Conservation (phyloP, 2,329 filamentous ascomycete genomes). For the Talaromyces islandicus region DNA sequence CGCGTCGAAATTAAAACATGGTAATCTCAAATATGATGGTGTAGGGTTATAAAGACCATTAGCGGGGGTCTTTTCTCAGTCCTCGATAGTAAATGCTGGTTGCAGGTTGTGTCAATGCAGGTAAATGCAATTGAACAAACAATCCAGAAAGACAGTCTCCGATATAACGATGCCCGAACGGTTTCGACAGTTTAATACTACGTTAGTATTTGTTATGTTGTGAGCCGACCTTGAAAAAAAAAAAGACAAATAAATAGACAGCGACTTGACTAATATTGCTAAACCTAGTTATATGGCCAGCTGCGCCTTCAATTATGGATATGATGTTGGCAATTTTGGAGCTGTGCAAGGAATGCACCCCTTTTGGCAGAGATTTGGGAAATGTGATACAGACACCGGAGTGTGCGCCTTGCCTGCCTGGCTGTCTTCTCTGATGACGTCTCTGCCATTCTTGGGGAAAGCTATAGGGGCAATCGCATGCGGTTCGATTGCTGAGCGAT, state of each 20-base stretch:
- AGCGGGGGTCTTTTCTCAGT: not conserved
- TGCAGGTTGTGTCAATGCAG: not conserved
- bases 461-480: not conserved
- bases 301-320: not conserved
- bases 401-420: not conserved
- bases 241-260: not conserved
- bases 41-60: not conserved
- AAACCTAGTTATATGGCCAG: not conserved
- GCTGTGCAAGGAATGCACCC: not conserved
- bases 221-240: not conserved
- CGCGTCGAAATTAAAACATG: not conserved
- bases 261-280: not conserved
- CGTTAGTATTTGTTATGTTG: not conserved
- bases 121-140: not conserved
- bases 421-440: not conserved
- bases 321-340: not conserved
- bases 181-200: not conserved
- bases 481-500: not conserved
- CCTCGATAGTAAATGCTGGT: not conserved
- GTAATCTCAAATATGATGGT: not conserved
- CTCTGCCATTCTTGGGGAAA: not conserved
- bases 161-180: not conserved
- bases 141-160: not conserved
- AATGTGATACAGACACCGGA: not conserved
- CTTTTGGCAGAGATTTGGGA: not conserved